Base-by-base conservation (phyloP, 2,329 filamentous ascomycete species). In the Fusarium sp. region DNA sequence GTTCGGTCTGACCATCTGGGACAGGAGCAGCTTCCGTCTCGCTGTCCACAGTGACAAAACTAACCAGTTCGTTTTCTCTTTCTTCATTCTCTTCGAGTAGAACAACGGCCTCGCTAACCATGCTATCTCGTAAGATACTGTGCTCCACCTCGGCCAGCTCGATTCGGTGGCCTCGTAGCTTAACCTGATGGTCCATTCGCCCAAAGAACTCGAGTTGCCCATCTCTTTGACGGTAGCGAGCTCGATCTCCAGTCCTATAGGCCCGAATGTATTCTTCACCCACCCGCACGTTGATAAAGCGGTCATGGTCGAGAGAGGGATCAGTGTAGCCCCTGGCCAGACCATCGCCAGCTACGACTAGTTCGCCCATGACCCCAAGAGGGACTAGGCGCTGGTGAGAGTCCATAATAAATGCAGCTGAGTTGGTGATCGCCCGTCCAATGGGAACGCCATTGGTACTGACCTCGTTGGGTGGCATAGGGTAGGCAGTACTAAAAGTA, bases 131-230 rank as follows among this genome's bases (percentile, higher is more conserved):
- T 23, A 23, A 23, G 23, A 23, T 6, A 23, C 23, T 23, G 23
- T 23, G 23, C 23, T 23, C 23, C 23, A 23, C 23, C 23, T 23
- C 23, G 23, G 23, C 23, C 23, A 23, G 23, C 23, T 23, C 23
- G 23, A 23, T 23, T 23, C 23, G 23, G 23, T 23, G 23, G 23
- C 23, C 23, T 23, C 23, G 23, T 23, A 23, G 23, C 23, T 23
- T 23, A 23, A 23, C 23, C 23, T 23, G 23, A 23, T 23, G 23
- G 23, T 78, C 76, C 10, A 73, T 71, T 16, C 76, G 72, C 1
- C 73, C 73, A 2, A 77, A 57, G 47, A 75, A 77, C 40, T 76
- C 75, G 3, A 78, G 34, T 3, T 65, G 41, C 2, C 71, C 71
- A 38, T 77, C 73, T 0, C 10, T 15, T 0, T 60, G 64, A 1